Percentiles rank a stretch among this genome's conserved stretches.
Evolutionary conservation across 2,329 filamentous ascomycete genomes (phyloP).

Genomic region (Ceratocystis huliohia): DNA sequence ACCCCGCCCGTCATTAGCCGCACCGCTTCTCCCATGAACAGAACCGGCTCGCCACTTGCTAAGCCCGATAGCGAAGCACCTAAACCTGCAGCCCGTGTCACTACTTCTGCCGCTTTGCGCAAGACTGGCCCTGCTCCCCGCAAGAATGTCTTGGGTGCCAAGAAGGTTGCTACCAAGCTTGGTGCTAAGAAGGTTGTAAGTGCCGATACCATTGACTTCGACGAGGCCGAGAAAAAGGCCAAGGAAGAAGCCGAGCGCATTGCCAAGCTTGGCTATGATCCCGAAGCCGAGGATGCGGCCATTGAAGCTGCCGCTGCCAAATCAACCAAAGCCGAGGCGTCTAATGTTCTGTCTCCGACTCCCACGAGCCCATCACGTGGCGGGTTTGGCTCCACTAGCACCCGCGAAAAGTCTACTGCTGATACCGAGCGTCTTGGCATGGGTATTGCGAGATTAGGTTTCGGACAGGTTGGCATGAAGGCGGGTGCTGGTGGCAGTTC

Average conservation of each 20-base stretch:
- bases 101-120: slow-evolving; percentile 67
- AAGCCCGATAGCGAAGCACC: slow-evolving; percentile 43
- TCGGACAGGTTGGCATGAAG: slow-evolving; percentile 64
- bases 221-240: slow-evolving; percentile 91
- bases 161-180: slow-evolving; percentile 67
- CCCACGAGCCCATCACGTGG: slow-evolving; percentile 55
- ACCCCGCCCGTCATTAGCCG: slow-evolving; percentile 73
- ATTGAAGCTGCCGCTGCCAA: slow-evolving; percentile 50
- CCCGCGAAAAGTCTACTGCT: slow-evolving; percentile 51
- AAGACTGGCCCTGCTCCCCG: slow-evolving; percentile 58
- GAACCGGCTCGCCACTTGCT: slow-evolving; percentile 71
- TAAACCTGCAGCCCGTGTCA: slow-evolving; percentile 54
- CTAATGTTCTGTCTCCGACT: slow-evolving; percentile 57
- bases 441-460: slow-evolving; percentile 73
- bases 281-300: slow-evolving; percentile 61
- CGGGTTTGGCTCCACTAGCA: slow-evolving; percentile 49
- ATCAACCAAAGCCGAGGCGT: slow-evolving; percentile 39
- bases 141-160: slow-evolving; percentile 79
- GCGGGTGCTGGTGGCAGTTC: slow-evolving; percentile 40
- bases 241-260: slow-evolving; percentile 96
- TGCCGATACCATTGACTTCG: slow-evolving; percentile 77
- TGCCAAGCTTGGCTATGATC: slow-evolving; percentile 88
- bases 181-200: slow-evolving; percentile 78
- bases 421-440: slow-evolving; percentile 85
- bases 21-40: slow-evolving; percentile 79